Evolutionary conservation across 768 basidiomycete genomes (phyloP), one percentile per base, ranked within the genome.

Genomic region (Leucocoprinus leucothites): DNA sequence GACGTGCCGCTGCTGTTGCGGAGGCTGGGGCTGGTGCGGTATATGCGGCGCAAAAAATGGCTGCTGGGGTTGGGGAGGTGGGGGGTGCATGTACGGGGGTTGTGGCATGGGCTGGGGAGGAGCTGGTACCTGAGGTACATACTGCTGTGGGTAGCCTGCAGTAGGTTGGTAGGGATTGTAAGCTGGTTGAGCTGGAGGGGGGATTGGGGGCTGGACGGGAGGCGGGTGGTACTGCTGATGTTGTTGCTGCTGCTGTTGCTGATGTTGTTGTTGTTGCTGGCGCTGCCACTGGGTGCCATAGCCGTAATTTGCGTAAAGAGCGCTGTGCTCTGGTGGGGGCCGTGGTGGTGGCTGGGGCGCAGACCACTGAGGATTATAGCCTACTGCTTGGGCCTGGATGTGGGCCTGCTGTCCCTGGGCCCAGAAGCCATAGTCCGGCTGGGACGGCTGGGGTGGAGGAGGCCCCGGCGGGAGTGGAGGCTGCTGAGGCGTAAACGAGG

Each of bases 231-330:
- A 77, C 42, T 82, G 77, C 52, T 79, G 76, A 57, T 73, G 66
- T 38, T 69, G 68, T 47, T 68, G 65, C 18, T 73, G 80, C 36
- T 75, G 80, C 13, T 71, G 68, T 25, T 71, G 70, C 36, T 71
- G 70, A 22, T 74, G 74, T 51, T 75, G 73, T 48, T 85, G 85
- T 41, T 82, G 84, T 42, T 86, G 86, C 62, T 86, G 85, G 53
- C 82, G 79, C 58, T 84, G 85, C 81, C 84, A 84, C 63, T 88
- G 86, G 46, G 82, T 79, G 2, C 91, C 90, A 67, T 96, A 95
- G 28, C 93, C 93, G 65, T 95, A 95, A 66, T 94, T 94, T 1
- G 91, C 91, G 65, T 94, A 95, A 19, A 94, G 71, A 22, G 89
- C 86, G 65, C 86, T 89, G 65, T 93, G 91, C 61, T 92, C 89